phyloP scores from a whole-genome alignment of 306 rosid species.

The Argentina anserina region DNA sequence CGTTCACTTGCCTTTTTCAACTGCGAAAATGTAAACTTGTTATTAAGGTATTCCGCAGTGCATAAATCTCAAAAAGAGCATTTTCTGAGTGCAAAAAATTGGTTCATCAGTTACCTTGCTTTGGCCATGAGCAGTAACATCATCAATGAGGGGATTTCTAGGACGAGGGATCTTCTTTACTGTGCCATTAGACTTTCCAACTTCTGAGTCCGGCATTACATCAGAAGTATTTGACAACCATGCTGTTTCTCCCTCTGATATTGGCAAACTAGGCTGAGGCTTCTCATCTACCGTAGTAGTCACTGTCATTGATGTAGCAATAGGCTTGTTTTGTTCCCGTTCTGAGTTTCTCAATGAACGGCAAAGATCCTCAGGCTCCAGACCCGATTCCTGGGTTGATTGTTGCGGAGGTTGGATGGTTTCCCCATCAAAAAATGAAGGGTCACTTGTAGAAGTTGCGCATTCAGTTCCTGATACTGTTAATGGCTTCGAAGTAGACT shows the following conservation, averaged over 20 bases:
- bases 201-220: constrained; percentile 34
- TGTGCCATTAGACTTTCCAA: constrained; percentile 42
- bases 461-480: constrained; percentile 28
- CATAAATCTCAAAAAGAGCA: constrained; percentile 20
- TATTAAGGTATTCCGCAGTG: constrained; percentile 18
- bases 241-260: constrained; percentile 42
- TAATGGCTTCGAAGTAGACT: constrained; percentile 37
- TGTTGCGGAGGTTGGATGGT: constrained; percentile 27
- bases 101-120: constrained; percentile 62
- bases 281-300: constrained; percentile 32
- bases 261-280: constrained; percentile 29
- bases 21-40: constrained; percentile 48
- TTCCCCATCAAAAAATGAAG: constrained; percentile 23
- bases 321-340: constrained; percentile 34
- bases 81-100: constrained; percentile 15
- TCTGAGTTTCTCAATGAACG: constrained; percentile 33
- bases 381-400: constrained; percentile 30
- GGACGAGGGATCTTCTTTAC: constrained; percentile 65
- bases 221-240: constrained; percentile 33
- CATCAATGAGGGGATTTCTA: constrained; percentile 66
- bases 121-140: constrained; percentile 76
- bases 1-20: constrained; percentile 82
- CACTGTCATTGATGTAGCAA: constrained; percentile 27
- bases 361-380: constrained; percentile 33
- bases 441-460: constrained; percentile 22